Evolutionary conservation across 768 basidiomycete species (phyloP), one percentile per base, ranked within the genome.

Genomic region (Leccinum barrowsii): DNA sequence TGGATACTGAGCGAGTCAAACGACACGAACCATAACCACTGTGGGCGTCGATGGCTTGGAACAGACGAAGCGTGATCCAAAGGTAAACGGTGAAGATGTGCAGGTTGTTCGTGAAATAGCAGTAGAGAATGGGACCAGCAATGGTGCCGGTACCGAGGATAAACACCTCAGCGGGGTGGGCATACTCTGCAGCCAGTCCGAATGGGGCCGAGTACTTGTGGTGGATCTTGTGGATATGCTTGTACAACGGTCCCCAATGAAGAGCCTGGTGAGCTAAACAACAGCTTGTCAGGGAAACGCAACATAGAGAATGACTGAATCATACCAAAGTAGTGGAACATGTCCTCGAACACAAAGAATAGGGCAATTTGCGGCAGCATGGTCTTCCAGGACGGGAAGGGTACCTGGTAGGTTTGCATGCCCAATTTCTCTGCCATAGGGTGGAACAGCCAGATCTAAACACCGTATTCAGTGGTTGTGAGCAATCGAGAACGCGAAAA

Each of bases 131-230:
- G 2, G 96, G 96, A 3, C 94, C 94, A 32, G 81, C 79, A 62
- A 99, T 85, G 3, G 96, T 97, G 34, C 96, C 97, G 17, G 86
- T 84, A 24, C 94, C 95, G 54, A 98, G 87, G 65, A 98, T 94
- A 71, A 97, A 85, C 54, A 96, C 91, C 74, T 99, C 97, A 11
- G 93, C 85, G 0, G 97, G 97, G 74, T 99, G 97, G 1, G 97
- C 95, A 70, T 98, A 98, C 74, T 99, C 96, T 3, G 97, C 96
- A 2, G 92, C 95, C 30, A 99, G 85, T 60, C 97, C 97, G 69
- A 98, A 97, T 1, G 97, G 97, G 17, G 96, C 96, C 8, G 89
- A 89, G 75, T 93, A 97, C 69, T 94, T 92, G 84, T 98, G 97
- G 73, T 99, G 97, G 35, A 98, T 80, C 76, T 97, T 96, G 83